phyloP scores from a whole-genome alignment of 2,329 filamentous ascomycete species.

The Ilyonectria destructans region DNA sequence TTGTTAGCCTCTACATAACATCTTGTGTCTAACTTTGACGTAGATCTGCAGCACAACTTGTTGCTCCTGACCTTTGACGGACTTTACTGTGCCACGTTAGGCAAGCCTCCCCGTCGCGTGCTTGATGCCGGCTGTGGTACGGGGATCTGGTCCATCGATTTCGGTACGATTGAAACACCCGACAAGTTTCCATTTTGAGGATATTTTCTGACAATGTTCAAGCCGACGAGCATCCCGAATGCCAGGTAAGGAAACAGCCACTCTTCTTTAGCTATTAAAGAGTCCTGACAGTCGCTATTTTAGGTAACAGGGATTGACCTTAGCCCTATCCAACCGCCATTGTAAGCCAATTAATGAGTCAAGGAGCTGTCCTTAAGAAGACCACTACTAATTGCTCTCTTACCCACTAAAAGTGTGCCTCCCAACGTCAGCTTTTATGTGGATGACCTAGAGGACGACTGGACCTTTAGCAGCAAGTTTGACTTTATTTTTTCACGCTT shows the following conservation, averaged over 20 bases:
- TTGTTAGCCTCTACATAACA: too few species aligned
- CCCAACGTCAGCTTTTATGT: conserved; percentile 36
- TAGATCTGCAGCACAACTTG: conserved; percentile 38
- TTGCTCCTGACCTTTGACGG: conserved; percentile 33
- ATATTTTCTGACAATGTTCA: neutral
- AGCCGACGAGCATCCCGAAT: conserved; percentile 38
- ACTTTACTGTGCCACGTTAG: conserved; percentile 19
- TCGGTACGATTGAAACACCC: neutral
- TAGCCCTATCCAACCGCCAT: conserved; percentile 33
- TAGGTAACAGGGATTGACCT: conserved; percentile 36
- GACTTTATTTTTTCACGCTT: conserved; percentile 39
- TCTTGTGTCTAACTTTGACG: neutral
- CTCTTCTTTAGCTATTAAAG: fast-evolving
- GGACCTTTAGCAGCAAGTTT: conserved; percentile 32
- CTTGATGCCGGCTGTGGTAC: conserved; percentile 35
- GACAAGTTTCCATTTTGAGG: neutral
- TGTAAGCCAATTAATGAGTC: neutral
- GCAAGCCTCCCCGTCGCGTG: neutral
- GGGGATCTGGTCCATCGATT: conserved; percentile 38
- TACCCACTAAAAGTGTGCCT: conserved; percentile 20
- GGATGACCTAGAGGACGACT: conserved; percentile 29
- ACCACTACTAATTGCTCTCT: neutral
- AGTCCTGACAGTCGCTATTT: neutral
- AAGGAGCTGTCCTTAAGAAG: neutral
- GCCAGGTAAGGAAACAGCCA: neutral